phyloP scores from a whole-genome alignment of 306 rosid genomes.

The Amphicarpaea edgeworthii region DNA sequence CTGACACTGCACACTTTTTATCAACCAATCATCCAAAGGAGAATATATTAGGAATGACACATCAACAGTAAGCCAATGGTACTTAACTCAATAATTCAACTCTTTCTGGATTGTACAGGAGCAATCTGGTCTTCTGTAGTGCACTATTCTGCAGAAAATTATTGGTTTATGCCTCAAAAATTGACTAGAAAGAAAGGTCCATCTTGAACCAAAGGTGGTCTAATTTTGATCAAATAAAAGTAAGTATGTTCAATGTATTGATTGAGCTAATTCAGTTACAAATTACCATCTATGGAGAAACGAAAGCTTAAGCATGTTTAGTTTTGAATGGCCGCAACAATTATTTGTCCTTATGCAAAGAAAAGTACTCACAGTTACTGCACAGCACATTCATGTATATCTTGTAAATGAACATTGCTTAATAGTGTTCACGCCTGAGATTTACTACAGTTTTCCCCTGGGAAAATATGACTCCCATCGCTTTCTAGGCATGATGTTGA shows the following conservation, averaged over 20 bases:
- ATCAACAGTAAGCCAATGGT: neutral
- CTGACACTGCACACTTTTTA: conserved; percentile 38
- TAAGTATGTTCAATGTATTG: neutral
- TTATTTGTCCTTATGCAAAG: neutral
- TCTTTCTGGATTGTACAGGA: conserved; percentile 5
- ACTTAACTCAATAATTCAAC: conserved; percentile 38
- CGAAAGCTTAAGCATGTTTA: neutral
- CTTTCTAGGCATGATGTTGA: conserved; percentile 15
- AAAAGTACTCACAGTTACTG: conserved; percentile 3
- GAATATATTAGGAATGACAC: conserved; percentile 14
- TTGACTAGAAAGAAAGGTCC: conserved; percentile 11
- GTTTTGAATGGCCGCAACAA: conserved; percentile 1
- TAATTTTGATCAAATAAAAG: neutral
- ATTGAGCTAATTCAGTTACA: neutral
- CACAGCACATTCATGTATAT: neutral
- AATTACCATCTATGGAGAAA: conserved; percentile 4
- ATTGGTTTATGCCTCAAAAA: neutral
- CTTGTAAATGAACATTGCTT: neutral
- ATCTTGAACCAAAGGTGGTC: neutral
- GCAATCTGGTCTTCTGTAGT: conserved; percentile 9
- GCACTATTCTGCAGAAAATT: conserved; percentile 19
- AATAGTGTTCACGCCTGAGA: neutral
- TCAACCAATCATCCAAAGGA: conserved; percentile 45
- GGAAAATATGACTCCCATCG: neutral
- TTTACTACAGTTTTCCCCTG: conserved; percentile 10